Percentiles rank a stretch among this genome's conserved stretches.
phyloP scores from a whole-genome alignment of 164 flowering plant genomes.

The Magnolia sinica region DNA sequence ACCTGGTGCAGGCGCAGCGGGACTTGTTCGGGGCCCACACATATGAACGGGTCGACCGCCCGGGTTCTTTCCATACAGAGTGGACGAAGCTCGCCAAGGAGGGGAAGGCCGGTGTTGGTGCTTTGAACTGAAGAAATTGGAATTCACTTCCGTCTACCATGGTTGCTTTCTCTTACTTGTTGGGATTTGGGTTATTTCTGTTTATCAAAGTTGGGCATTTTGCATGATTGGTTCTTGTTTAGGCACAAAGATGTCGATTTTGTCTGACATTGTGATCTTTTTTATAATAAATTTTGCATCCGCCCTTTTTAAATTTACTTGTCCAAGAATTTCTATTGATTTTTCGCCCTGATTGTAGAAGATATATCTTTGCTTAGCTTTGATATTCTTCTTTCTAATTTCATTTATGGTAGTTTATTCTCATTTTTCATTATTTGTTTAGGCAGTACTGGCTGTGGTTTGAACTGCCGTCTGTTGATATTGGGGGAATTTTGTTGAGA shows the following conservation, averaged over 20 bases:
- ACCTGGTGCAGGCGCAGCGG: conserved; percentile 49
- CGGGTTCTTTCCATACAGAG: conserved; percentile 35
- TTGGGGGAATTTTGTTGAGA: no score
- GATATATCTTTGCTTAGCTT: not conserved
- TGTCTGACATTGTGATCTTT: not conserved
- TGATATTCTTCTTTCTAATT: no score
- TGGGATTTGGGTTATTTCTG: not conserved
- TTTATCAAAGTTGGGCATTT: not conserved
- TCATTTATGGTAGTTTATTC: no score
- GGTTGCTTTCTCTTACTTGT: not conserved
- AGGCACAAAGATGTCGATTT: not conserved
- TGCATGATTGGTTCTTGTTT: not conserved
- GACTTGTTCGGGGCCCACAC: conserved; percentile 48
- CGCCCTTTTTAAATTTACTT: not conserved
- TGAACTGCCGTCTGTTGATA: no score
- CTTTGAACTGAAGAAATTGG: conserved; percentile 5
- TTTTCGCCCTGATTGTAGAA: not conserved
- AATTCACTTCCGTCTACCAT: not conserved
- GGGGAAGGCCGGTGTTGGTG: conserved; percentile 3
- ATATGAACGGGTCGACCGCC: conserved; percentile 37
- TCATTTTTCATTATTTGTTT: no score
- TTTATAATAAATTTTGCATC: not conserved
- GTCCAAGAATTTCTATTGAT: not conserved
- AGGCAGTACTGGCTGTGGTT: no score
- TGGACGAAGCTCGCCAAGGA: conserved; percentile 63